A percentile compares a stretch with the other conserved stretches of the same genome.
Evolutionary conservation across 495 filamentous ascomycete genomes (phyloP).

Genomic region (Xylaria intraflava): DNA sequence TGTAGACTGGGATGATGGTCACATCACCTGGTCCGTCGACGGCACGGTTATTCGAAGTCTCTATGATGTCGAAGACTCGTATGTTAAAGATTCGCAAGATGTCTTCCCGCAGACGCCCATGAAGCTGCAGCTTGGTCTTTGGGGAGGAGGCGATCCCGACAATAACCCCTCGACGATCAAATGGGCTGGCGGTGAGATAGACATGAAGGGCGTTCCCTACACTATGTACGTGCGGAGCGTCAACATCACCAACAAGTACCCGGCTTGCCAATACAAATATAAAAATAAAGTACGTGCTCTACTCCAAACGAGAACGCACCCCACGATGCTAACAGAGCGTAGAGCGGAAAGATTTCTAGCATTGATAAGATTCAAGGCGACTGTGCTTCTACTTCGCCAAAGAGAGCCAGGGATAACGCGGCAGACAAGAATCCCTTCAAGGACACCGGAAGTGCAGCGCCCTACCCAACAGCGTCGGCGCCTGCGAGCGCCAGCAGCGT

Average conservation of each 20-base stretch:
- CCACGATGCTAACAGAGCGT: conserved; percentile 12
- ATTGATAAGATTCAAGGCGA: conserved; percentile 21
- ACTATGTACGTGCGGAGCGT: conserved; percentile 61
- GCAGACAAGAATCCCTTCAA: conserved; percentile 7
- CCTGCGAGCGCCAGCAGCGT: neutral
- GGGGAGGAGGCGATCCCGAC: conserved; percentile 63
- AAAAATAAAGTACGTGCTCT: conserved; percentile 21
- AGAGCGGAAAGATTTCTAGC: conserved; percentile 21
- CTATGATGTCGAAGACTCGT: conserved; percentile 36
- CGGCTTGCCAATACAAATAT: conserved; percentile 42
- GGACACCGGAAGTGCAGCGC: neutral
- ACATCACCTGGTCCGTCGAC: conserved; percentile 80
- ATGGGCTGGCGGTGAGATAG: conserved; percentile 67
- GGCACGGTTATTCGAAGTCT: conserved; percentile 56
- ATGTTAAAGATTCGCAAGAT: no score
- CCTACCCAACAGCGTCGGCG: neutral
- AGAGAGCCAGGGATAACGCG: conserved; percentile 9
- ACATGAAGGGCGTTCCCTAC: conserved; percentile 58
- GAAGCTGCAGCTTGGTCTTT: conserved; percentile 66
- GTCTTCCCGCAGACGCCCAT: conserved; percentile 68
- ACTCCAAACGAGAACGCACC: neutral
- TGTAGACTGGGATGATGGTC: conserved; percentile 70
- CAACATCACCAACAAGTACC: conserved; percentile 40
- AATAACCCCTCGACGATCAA: conserved; percentile 43
- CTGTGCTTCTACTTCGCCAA: conserved; percentile 8